Evolutionary conservation across 2,329 filamentous ascomycete species (phyloP).

Genomic region (Phialocephala subalpina): DNA sequence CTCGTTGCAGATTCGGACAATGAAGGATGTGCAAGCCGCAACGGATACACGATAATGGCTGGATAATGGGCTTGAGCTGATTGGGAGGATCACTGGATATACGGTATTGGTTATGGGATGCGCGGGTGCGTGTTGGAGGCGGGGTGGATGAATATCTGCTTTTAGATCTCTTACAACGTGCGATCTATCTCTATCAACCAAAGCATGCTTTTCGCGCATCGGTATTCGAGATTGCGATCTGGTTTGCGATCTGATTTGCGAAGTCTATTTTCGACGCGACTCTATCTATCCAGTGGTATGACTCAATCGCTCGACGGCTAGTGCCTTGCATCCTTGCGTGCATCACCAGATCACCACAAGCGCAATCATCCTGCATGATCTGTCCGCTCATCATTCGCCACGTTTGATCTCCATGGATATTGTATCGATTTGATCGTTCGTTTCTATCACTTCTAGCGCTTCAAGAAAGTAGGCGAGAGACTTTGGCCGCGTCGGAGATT

Average conservation of each 20-base stretch:
- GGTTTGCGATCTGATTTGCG: not conserved
- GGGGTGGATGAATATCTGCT: not conserved
- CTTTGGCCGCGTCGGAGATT: too few species aligned
- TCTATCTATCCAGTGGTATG: not conserved
- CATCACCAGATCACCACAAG: not conserved
- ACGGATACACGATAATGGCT: not conserved
- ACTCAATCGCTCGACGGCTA: not conserved
- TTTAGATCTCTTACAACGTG: constrained; percentile 10
- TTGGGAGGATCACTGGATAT: not conserved
- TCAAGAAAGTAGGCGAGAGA: too few species aligned
- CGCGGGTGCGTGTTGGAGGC: not conserved
- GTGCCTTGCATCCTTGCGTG: constrained; percentile 7
- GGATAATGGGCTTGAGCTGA: not conserved
- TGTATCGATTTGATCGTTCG: too few species aligned
- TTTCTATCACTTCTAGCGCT: too few species aligned
- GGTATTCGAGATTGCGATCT: not conserved
- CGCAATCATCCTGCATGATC: not conserved
- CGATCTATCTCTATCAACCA: not conserved
- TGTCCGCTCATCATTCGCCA: too few species aligned
- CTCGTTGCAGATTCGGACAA: not conserved
- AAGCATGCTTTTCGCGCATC: constrained; percentile 3
- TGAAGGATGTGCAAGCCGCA: not conserved
- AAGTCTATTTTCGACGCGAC: not conserved
- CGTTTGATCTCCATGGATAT: not conserved
- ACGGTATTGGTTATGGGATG: not conserved